Conservation (phyloP, 352 stramenopile genomes). For the Phytophthora idaei region DNA sequence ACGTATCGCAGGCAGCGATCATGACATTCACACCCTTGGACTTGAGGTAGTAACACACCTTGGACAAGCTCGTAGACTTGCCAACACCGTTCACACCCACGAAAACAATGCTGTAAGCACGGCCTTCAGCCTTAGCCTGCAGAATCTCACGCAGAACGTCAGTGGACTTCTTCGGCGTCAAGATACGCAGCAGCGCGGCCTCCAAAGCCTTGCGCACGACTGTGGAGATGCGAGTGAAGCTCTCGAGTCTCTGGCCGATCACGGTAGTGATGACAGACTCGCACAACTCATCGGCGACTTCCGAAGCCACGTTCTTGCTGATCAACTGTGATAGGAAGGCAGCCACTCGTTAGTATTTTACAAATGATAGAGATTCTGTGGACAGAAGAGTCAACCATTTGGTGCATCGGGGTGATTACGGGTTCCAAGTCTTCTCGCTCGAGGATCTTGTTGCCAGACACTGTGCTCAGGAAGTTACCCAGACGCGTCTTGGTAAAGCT, state of each 20-base stretch:
- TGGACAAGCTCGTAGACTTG: slow-evolving; percentile 99
- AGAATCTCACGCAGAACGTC: slow-evolving; percentile 96
- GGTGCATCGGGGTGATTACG: slow-evolving; percentile 93
- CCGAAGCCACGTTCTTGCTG: slow-evolving; percentile 97
- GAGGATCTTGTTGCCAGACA: slow-evolving; percentile 94
- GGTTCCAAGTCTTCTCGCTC: slow-evolving; percentile 92
- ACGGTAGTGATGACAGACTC: slow-evolving; percentile 94
- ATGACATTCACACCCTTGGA: slow-evolving; percentile 95
- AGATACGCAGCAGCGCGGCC: slow-evolving; percentile 92
- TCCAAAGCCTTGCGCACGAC: slow-evolving; percentile 96
- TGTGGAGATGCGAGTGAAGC: slow-evolving; percentile 91
- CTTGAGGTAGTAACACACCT: slow-evolving; percentile 99
- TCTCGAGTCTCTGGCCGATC: slow-evolving; percentile 95
- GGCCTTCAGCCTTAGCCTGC: slow-evolving; percentile 80
- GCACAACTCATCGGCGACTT: slow-evolving; percentile 96
- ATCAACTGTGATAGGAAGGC: slow-evolving; percentile 76
- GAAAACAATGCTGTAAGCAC: slow-evolving; percentile 98
- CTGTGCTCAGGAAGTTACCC: slow-evolving; percentile 78
- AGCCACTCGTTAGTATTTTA: not conserved
- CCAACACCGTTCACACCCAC: slow-evolving; percentile 99
- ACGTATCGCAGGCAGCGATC: slow-evolving; percentile 98
- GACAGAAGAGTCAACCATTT: slow-evolving; percentile 59
- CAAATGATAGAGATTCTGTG: not conserved
- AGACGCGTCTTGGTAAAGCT: slow-evolving; percentile 85
- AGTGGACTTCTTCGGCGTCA: slow-evolving; percentile 95